Evolutionary conservation across 306 rosid genomes (phyloP), one percentile per base, ranked within the genome.

Genomic region (Pyrus communis): DNA sequence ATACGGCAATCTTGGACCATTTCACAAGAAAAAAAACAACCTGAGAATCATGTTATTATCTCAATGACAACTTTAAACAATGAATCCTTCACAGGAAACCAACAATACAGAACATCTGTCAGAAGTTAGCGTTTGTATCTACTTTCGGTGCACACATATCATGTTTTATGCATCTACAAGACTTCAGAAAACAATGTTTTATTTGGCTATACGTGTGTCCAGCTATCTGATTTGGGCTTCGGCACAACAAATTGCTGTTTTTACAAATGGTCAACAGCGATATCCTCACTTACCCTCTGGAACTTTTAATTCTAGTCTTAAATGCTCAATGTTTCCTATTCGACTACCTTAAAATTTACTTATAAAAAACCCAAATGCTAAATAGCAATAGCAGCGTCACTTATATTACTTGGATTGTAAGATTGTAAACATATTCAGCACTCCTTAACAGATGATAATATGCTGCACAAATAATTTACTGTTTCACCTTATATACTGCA

Each of bases 121-220:
- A 54, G 59, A 80, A 77, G 65, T 45, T 70, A 33, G 17, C 67
- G 54, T 71, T 67, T 54, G 52, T 46, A 22, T 51, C 60, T 70
- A 75, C 74, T 55, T 77, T 54, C 75, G 31, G 81, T 71, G 21
- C 81, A 79, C 46, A 67, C 62, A 45, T 57, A 75, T 65, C 55
- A 71, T 43, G 46, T 64, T 69, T 49, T 61, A 51, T 17, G 0
- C 55, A 19, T 73, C 63, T 69, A 57, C 71, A 74, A 0, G n/a
- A 51, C 57, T 4, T 18, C 57, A 51, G 18, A 51, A 51, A 51
- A 51, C 9, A 51, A 18, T 51, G 18, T 51, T 14, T 51, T 51
- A 14, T 51, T 51, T 51, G 57, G 21, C n/a, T 51, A 17, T 51
- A 14, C 5, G 19, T 17, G 57, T 4, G 21, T 7, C 19, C 57